These are phyloP conservation scores for Patellifolia procumbens DNA, from an alignment of 179 eudicot genomes.

Conservation along the genomic window DNA sequence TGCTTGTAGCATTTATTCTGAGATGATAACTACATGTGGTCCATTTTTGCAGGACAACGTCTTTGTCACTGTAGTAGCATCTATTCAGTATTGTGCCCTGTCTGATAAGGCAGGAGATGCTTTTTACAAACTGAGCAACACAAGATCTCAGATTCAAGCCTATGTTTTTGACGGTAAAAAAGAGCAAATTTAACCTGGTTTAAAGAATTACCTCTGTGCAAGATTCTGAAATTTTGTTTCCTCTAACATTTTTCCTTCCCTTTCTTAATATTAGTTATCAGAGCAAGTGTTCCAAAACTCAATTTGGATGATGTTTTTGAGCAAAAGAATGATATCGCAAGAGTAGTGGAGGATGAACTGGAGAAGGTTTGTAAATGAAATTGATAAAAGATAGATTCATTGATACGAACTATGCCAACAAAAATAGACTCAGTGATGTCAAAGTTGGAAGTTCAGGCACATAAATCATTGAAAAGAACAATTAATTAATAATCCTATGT, in stretches of 20 bases:
- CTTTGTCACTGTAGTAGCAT: conserved; percentile 53
- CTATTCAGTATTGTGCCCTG: conserved; percentile 44
- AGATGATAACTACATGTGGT: not conserved
- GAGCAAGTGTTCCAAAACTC: conserved; percentile 45
- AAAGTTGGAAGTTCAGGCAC: too few relatives aligned
- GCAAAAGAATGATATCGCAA: conserved; percentile 47
- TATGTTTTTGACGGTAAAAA: conserved; percentile 49
- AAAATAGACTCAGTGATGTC: too few relatives aligned
- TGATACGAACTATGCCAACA: too few relatives aligned
- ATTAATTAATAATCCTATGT: too few relatives aligned
- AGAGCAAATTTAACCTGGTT: not conserved
- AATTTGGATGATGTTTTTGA: conserved; percentile 46
- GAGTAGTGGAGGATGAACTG: conserved; percentile 44
- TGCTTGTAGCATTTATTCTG: not conserved
- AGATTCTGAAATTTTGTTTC: not conserved
- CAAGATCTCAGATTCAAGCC: conserved; percentile 49
- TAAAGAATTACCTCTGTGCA: not conserved
- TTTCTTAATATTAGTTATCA: conserved; percentile 34
- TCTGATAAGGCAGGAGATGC: conserved; percentile 45
- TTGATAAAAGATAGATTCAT: too few relatives aligned
- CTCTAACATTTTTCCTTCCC: not conserved
- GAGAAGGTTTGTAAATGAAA: conserved; percentile 30
- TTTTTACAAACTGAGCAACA: conserved; percentile 48
- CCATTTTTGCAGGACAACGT: conserved; percentile 50
- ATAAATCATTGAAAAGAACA: too few relatives aligned